These are phyloP conservation scores for Metarhizium humberi DNA, from an alignment of 2,329 filamentous ascomycete species.

Conservation along the genomic window DNA sequence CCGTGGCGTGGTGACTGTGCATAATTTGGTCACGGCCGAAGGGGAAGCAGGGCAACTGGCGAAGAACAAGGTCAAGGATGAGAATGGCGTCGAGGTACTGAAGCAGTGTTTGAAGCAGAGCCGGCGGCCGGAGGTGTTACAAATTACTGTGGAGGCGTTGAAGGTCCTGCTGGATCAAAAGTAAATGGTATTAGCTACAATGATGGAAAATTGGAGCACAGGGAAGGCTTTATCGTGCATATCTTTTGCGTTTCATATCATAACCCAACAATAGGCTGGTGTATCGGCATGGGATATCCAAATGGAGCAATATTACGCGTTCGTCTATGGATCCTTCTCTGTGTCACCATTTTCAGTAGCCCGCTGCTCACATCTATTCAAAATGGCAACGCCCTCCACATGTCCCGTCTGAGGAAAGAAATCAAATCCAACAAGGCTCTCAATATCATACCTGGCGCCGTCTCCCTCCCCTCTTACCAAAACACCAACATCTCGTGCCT, in stretches of 20 bases:
- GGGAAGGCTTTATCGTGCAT: not conserved
- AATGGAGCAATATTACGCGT: not conserved
- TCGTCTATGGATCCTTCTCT: not conserved
- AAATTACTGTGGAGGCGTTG: constrained; percentile 61
- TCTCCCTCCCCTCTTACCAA: constrained; percentile 59
- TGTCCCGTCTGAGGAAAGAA: constrained; percentile 87
- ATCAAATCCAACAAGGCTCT: constrained; percentile 87
- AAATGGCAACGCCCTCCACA: constrained; percentile 57
- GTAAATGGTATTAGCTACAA: not conserved
- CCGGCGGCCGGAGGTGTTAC: constrained; percentile 58
- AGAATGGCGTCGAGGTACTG: constrained; percentile 57
- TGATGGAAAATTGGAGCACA: not conserved
- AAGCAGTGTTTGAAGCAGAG: constrained; percentile 62
- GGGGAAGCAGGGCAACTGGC: constrained; percentile 56
- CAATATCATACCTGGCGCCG: constrained; percentile 64
- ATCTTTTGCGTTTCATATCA: not conserved
- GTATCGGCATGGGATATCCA: not conserved
- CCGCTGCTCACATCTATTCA: constrained; percentile 44
- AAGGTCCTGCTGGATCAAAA: constrained; percentile 51
- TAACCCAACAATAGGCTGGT: not conserved
- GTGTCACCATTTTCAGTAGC: not conserved
- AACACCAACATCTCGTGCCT: constrained; percentile 85
- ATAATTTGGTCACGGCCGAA: constrained; percentile 61
- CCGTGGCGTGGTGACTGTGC: constrained; percentile 65
- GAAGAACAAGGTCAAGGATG: constrained; percentile 48